Evolutionary conservation across 2,329 filamentous ascomycete genomes (phyloP), one percentile per base, ranked within the genome.

Genomic region (Phialemoniopsis sp.): DNA sequence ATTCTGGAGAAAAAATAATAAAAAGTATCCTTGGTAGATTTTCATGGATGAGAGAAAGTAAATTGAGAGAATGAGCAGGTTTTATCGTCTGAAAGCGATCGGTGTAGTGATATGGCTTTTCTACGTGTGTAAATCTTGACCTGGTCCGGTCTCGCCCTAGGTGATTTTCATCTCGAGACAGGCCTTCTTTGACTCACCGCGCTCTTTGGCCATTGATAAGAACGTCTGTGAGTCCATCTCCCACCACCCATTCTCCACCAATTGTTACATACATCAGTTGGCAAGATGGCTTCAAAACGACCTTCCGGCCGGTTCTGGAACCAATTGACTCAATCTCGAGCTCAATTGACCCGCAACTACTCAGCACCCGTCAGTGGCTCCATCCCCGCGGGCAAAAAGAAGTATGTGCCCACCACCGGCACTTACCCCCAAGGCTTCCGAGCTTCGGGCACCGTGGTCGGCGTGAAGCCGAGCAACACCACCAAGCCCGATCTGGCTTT

Each of bases 391-490:
- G 78, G 85, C 43, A 98, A 97, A 71, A 78, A 84, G 62, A 94
- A 94, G 64, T 96, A 95, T 63, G 80, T 97, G 37, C 90, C 93
- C 8, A 83, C 79, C 2, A 78, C 76, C 32, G 93, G 91, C 46
- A 88, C 81, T 15, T 97, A 97, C 56, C 93, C 93, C 5, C 82
- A 87, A 60, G 93, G 91, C 34, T 98, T 97, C 72, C 70, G 79
- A 33, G 89, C 87, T 21, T 89, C 89, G 12, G 91, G 88, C 46
- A 87, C 88, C 37, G 82, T 95, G 57, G 91, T 95, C 30, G 91
- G 93, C 38, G 89, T 98, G 52, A 98, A 98, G 70, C 80, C 89
- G 13, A 83, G 83, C 48, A 97, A 97, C 67, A 95, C 87, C 37
- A 86, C 80, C 46, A 90, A 90, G 63, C 89, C 91, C 26, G 93